These are phyloP conservation scores for Salix dunnii DNA, from an alignment of 345 rosid genomes.

Conservation along the genomic window DNA sequence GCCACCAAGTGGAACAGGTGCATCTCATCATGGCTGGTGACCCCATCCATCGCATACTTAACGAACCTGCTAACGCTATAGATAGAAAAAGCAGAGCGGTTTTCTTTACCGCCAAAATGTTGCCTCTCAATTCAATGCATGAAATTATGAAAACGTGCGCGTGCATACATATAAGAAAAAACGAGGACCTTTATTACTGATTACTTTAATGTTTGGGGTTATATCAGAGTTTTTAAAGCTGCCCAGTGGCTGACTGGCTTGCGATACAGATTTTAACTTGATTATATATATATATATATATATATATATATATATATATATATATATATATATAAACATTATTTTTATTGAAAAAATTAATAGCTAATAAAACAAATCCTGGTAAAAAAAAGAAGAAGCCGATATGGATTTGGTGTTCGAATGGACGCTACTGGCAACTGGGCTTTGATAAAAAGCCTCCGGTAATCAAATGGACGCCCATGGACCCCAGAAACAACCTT, in stretches of 20 bases:
- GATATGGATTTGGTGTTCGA: too few species aligned
- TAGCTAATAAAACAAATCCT: too few species aligned
- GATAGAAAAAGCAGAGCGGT: not conserved
- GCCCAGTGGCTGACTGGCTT: too few species aligned
- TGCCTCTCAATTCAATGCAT: not conserved
- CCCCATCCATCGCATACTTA: conserved; percentile 10
- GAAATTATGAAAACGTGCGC: conserved; percentile 1
- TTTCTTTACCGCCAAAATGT: not conserved
- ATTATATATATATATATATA: too few species aligned
- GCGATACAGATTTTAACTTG: too few species aligned
- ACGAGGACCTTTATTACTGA: not conserved
- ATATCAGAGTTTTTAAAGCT: too few species aligned
- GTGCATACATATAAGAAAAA: not conserved
- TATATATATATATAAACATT: too few species aligned
- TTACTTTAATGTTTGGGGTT: too few species aligned
- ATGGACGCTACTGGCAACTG: too few species aligned
- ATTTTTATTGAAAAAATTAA: too few species aligned
- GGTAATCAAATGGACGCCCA: not conserved
- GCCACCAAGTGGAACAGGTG: conserved; percentile 20
- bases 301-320: too few species aligned
- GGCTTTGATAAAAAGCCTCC: not conserved
- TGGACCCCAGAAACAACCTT: not conserved
- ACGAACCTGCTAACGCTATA: not conserved
- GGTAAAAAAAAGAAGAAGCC: too few species aligned
- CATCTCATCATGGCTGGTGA: conserved; percentile 21